These are phyloP conservation scores for Russula earlei DNA, from an alignment of 768 basidiomycete species.

Conservation along the genomic window DNA sequence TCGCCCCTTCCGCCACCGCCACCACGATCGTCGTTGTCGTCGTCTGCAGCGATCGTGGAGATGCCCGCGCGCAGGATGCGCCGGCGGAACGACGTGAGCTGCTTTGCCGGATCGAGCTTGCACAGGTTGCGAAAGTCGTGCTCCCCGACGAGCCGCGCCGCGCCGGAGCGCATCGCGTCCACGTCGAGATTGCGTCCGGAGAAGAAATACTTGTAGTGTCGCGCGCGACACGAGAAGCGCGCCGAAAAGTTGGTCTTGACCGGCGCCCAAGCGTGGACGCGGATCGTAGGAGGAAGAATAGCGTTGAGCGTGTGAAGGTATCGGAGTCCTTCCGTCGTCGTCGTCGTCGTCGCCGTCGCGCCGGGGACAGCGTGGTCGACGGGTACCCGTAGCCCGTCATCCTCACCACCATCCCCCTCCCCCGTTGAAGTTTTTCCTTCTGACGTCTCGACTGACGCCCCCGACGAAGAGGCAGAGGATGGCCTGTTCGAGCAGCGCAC, in stretches of 20 bases:
- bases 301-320: slow-evolving; percentile 80
- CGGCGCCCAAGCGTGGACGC: slow-evolving; percentile 90
- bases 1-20: slow-evolving; percentile 14
- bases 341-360: not conserved
- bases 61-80: slow-evolving; percentile 61
- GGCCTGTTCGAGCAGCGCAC: slow-evolving; percentile 57
- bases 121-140: slow-evolving; percentile 96
- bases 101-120: slow-evolving; percentile 87
- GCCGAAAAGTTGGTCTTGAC: slow-evolving; percentile 73
- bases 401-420: not conserved
- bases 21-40: no score
- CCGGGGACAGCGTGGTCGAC: not conserved
- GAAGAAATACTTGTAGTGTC: slow-evolving; percentile 99
- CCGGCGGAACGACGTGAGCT: slow-evolving; percentile 72
- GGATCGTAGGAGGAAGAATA: slow-evolving; percentile 81
- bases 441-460: not conserved
- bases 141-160: slow-evolving; percentile 62
- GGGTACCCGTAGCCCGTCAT: not conserved
- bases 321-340: slow-evolving; percentile 42
- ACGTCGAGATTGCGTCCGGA: slow-evolving; percentile 57
- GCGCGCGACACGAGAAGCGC: slow-evolving; percentile 72
- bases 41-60: slow-evolving; percentile 29
- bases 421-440: not conserved
- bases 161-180: slow-evolving; percentile 65
- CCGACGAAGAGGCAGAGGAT: not conserved